A percentile compares a stretch with the other conserved stretches of the same genome.
Conservation (phyloP, 2,329 filamentous ascomycete genomes). For the Pseudonectria foliicola region DNA sequence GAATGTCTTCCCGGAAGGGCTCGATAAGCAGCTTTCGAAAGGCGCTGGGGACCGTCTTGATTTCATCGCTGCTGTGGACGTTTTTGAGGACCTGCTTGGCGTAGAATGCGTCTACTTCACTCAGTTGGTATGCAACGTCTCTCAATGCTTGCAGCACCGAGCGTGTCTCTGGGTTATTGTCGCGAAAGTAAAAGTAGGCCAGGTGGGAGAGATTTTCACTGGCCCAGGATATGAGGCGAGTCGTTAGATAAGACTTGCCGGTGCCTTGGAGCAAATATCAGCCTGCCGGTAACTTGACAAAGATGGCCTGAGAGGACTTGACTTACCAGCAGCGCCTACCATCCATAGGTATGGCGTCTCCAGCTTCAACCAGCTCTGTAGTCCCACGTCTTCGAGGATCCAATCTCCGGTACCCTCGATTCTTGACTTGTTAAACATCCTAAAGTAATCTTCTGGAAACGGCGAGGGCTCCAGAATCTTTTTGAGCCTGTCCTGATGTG, state of each 20-base stretch:
- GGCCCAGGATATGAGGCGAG: slow-evolving; percentile 36
- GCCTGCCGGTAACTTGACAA: background rate
- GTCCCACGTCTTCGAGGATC: slow-evolving; percentile 32
- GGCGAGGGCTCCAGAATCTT: slow-evolving; percentile 35
- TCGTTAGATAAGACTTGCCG: slow-evolving; percentile 40
- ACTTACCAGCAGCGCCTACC: slow-evolving; percentile 33
- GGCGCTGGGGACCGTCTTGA: slow-evolving; percentile 36
- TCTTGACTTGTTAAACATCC: slow-evolving; percentile 32
- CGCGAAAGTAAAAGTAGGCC: slow-evolving; percentile 42
- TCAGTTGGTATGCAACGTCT: slow-evolving; percentile 40
- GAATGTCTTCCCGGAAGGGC: slow-evolving; percentile 28
- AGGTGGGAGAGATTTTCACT: slow-evolving; percentile 26
- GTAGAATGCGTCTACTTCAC: slow-evolving; percentile 38
- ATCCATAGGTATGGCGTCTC: slow-evolving; percentile 37
- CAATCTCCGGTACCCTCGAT: slow-evolving; percentile 39
- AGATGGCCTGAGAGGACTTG: rapidly evolving
- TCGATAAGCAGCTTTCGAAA: slow-evolving; percentile 35
- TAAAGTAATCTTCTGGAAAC: slow-evolving; percentile 35
- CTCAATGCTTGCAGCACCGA: slow-evolving; percentile 38
- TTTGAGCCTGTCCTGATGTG: slow-evolving; percentile 31
- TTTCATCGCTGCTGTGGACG: slow-evolving; percentile 31
- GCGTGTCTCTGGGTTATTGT: slow-evolving; percentile 38
- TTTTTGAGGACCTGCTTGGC: slow-evolving; percentile 32
- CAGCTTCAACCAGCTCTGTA: slow-evolving; percentile 32
- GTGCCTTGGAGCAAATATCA: slow-evolving; percentile 22